Conservation (phyloP, 306 rosid genomes). For the Prunus persica region DNA sequence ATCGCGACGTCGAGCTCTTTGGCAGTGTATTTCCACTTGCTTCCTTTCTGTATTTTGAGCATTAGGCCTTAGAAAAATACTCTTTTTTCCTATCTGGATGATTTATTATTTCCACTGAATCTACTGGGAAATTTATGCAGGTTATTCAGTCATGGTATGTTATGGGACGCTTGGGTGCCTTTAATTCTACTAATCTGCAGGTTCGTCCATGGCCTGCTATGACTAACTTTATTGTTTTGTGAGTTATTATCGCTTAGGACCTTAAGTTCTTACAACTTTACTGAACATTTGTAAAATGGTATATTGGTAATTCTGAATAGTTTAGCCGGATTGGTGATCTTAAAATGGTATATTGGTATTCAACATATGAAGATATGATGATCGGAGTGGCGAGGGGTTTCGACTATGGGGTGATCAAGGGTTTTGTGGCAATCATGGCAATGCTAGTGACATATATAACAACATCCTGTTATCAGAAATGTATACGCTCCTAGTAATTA, state of each 20-base stretch:
- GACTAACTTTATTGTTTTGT: background rate
- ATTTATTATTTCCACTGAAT: background rate
- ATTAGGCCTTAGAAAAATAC: background rate
- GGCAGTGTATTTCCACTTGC: conserved; percentile 60
- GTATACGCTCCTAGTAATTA: no score
- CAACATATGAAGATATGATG: background rate
- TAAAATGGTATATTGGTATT: background rate
- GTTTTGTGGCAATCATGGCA: no score
- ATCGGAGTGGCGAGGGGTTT: background rate
- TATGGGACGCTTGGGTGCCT: conserved; percentile 93
- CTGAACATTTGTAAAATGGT: background rate
- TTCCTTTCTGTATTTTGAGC: background rate
- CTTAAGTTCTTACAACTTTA: background rate
- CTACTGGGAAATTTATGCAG: conserved; percentile 35
- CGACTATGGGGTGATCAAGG: background rate
- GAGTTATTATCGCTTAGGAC: background rate
- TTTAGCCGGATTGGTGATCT: background rate
- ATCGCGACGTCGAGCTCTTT: conserved; percentile 66
- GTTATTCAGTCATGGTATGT: conserved; percentile 95
- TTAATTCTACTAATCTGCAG: conserved; percentile 85
- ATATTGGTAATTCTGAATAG: background rate
- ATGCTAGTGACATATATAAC: no score
- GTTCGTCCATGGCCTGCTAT: conserved; percentile 30
- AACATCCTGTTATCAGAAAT: background rate
- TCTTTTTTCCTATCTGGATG: background rate